Evolutionary conservation across 371 early-diverging fungal genomes (phyloP).

Genomic region (Sporodiniella umbellata): DNA sequence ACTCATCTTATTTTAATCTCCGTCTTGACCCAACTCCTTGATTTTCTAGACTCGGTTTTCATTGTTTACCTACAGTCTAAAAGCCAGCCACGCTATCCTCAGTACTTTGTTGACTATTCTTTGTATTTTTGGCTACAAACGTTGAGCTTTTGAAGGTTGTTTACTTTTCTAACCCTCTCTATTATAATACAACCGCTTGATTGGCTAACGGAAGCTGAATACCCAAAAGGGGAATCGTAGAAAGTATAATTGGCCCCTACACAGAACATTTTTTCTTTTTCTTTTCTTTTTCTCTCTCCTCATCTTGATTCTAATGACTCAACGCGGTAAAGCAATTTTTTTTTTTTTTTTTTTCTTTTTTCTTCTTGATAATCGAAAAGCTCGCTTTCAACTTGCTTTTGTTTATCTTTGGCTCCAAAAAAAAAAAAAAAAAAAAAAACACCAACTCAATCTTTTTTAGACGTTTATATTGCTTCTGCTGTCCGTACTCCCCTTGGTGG

Average conservation of each 20-base stretch:
- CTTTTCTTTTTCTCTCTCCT: conserved; percentile 2
- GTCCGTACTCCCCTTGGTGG: conserved; percentile 94
- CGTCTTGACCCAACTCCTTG: too few species aligned
- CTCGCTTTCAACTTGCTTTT: neutral
- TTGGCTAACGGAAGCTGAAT: neutral
- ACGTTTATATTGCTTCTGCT: conserved; percentile 87
- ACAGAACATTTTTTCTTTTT: neutral
- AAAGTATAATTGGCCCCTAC: neutral
- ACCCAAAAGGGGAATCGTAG: neutral
- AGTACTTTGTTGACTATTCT: too few species aligned
- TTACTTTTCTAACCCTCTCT: too few species aligned
- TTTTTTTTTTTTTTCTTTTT: neutral
- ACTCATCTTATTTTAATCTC: too few species aligned
- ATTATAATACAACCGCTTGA: too few species aligned
- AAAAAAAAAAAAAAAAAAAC: neutral
- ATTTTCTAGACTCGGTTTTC: too few species aligned
- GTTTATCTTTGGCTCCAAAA: neutral
- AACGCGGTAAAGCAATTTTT: conserved; percentile 17
- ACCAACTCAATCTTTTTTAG: conserved; percentile 23
- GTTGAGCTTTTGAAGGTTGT: too few species aligned
- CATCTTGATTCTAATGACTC: conserved; percentile 12
- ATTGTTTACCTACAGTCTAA: too few species aligned
- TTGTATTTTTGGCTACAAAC: too few species aligned
- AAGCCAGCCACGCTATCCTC: too few species aligned
- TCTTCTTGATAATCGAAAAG: neutral